A percentile compares a stretch with the other conserved stretches of the same genome.
These are phyloP conservation scores for Cercospora zeae-maydis DNA, from an alignment of 2,329 filamentous ascomycete genomes.

Conservation along the genomic window DNA sequence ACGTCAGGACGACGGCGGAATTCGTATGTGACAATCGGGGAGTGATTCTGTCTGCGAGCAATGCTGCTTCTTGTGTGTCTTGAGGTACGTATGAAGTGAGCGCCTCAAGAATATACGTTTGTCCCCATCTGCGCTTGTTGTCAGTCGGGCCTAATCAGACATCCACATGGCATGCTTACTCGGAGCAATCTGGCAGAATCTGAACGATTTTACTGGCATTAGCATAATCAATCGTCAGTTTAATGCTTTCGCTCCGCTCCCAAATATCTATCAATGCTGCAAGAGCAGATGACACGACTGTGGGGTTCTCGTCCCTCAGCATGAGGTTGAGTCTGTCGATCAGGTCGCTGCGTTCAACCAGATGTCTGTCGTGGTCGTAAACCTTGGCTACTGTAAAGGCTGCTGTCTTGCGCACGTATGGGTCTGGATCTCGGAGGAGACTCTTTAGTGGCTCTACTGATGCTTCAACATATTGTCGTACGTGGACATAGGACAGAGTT, in stretches of 20 bases:
- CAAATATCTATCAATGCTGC: constrained; percentile 95
- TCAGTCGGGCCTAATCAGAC: constrained; percentile 24
- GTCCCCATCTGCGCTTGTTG: constrained; percentile 72
- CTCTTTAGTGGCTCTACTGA: constrained; percentile 80
- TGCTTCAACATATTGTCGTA: constrained; percentile 89
- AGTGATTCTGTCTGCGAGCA: constrained; percentile 88
- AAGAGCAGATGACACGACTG: constrained; percentile 90
- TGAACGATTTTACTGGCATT: constrained; percentile 98
- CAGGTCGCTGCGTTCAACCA: constrained; percentile 86
- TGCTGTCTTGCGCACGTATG: constrained; percentile 95
- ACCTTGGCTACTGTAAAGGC: constrained; percentile 95
- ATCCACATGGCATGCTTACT: constrained; percentile 56
- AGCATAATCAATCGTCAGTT: constrained; percentile 93
- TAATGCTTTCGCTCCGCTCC: constrained; percentile 96
- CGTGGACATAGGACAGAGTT: constrained; percentile 96
- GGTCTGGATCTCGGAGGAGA: constrained; percentile 79
- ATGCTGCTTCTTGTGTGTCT: constrained; percentile 78
- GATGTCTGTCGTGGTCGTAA: constrained; percentile 88
- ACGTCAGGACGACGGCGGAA: constrained; percentile 91
- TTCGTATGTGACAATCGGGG: constrained; percentile 97
- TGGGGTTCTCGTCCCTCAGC: constrained; percentile 92
- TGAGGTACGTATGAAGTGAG: constrained; percentile 97
- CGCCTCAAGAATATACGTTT: constrained; percentile 96
- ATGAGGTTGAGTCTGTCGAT: constrained; percentile 89
- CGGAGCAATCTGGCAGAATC: constrained; percentile 92